Base-by-base conservation (phyloP, 164 flowering plant genomes). In the Pachysandra terminalis region DNA sequence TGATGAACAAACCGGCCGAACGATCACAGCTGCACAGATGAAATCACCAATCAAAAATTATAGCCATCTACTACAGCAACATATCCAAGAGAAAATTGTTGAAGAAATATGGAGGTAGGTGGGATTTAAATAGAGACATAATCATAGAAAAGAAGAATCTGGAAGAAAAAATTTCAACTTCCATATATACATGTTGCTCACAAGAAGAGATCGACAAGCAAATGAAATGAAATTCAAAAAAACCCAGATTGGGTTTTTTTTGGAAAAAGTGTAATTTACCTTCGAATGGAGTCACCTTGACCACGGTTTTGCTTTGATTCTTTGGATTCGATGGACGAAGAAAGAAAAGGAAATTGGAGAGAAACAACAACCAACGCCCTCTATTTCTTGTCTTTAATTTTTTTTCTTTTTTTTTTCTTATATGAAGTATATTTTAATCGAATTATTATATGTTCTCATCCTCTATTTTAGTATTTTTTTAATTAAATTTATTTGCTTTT, bases 281-380 rank as follows among this genome's bases (percentile, higher is more conserved):
- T 66, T 65, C 9, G 22, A 17, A 19, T 23, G 16, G 51, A 15
- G 51, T 5, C 3, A 32, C 37, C 37, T 32, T 3, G 5, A 15
- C 10, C 17, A 10, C 9, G 51, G 51, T 24, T 27, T 9, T 3
- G 28, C 8, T 16, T 35, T 37, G 51, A 26, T 15, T 12, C 45
- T 28, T 27, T 40, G 48, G 48, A 52, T 19, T 16, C 26, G 56
- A 56, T 32, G 27, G n/a, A n/a, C n/a, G n/a, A n/a, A n/a, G n/a
- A 12, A 57, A 70, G 53, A 63, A 70, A 58, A 9, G 15, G 54
- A 57, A 27, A 24, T 21, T 45, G 60, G 57, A 26, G 56, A 63
- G 67, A 62, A 51, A 57, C 21, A 7, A 55, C 61, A 56, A 56
- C 61, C 68, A 52, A 62, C 74, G 61, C 68, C 68, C 24, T 41